These are phyloP conservation scores for Pyricularia sp. DNA, from an alignment of 2,329 filamentous ascomycete genomes.

Conservation along the genomic window DNA sequence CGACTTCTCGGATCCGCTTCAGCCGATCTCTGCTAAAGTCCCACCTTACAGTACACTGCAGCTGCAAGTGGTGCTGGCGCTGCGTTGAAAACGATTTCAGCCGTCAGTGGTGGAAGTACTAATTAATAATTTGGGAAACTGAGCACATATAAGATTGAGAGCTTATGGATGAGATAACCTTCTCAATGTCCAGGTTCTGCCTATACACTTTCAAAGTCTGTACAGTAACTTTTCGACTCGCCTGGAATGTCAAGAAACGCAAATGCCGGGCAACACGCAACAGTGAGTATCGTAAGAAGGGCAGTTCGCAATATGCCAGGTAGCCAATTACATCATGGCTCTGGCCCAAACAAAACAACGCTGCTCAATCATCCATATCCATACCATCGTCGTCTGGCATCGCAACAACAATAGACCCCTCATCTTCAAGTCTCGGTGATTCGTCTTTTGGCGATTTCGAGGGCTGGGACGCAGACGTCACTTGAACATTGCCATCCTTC, in stretches of 20 bases:
- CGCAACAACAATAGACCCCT: slow-evolving; percentile 2
- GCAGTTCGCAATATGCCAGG: neutral
- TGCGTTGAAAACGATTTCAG: neutral
- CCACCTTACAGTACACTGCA: neutral
- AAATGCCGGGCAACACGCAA: neutral
- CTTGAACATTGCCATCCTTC: slow-evolving; percentile 7
- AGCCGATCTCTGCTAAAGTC: neutral
- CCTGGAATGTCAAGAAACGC: neutral
- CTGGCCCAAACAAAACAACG: neutral
- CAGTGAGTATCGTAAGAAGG: neutral
- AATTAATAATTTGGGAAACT: neutral
- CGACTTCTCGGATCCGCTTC: neutral
- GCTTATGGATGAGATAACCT: no score
- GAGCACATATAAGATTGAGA: neutral
- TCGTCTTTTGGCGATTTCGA: neutral
- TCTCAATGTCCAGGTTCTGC: neutral
- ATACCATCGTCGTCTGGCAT: slow-evolving; percentile 1
- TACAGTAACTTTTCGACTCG: neutral
- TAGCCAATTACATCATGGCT: neutral
- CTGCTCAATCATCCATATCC: slow-evolving; percentile 3
- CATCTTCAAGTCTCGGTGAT: neutral
- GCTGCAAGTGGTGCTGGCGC: neutral
- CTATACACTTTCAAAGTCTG: neutral
- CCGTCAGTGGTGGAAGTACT: no score
- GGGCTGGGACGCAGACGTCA: slow-evolving; percentile 5